Conservation (phyloP, 1,139 yeast species). For the Sugiyamaella japonica region DNA sequence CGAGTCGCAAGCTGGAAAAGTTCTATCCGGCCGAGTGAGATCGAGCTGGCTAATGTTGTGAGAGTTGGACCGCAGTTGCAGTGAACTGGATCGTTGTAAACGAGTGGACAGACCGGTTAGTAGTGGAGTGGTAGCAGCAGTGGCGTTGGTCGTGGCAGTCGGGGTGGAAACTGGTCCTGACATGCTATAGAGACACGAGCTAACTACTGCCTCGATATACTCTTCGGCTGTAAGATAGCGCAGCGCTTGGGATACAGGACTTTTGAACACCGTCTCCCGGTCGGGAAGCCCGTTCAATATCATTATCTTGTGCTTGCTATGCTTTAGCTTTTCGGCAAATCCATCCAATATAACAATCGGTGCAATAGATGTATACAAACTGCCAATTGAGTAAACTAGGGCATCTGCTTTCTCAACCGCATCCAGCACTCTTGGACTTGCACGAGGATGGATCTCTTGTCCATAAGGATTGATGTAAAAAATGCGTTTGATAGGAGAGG, state of each 20-base stretch:
- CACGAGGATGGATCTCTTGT: conserved; percentile 78
- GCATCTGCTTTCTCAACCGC: conserved; percentile 51
- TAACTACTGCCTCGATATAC: conserved; percentile 55
- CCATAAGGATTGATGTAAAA: conserved; percentile 88
- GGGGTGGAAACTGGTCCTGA: conserved; percentile 7
- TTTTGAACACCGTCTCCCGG: conserved; percentile 72
- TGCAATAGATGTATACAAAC: conserved; percentile 79
- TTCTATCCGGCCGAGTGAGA: not conserved
- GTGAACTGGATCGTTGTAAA: not conserved
- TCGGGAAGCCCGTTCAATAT: conserved; percentile 72
- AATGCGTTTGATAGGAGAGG: conserved; percentile 73
- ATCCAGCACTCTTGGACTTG: conserved; percentile 62
- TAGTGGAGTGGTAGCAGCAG: too few relatives aligned
- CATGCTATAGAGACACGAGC: conserved; percentile 40
- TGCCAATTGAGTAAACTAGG: conserved; percentile 79
- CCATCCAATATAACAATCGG: conserved; percentile 78
- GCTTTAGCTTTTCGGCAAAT: conserved; percentile 49
- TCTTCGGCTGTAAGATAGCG: conserved; percentile 37
- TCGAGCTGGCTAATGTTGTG: not conserved
- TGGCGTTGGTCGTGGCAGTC: conserved; percentile 2
- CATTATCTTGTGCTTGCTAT: conserved; percentile 38
- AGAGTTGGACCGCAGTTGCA: not conserved
- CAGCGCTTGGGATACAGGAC: conserved; percentile 41
- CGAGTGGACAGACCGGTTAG: not conserved
- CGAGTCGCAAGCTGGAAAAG: not conserved